A percentile compares a stretch with the other conserved stretches of the same genome.
phyloP scores from a whole-genome alignment of 1,284 basidiomycete genomes.

The Farysia itapuensis region DNA sequence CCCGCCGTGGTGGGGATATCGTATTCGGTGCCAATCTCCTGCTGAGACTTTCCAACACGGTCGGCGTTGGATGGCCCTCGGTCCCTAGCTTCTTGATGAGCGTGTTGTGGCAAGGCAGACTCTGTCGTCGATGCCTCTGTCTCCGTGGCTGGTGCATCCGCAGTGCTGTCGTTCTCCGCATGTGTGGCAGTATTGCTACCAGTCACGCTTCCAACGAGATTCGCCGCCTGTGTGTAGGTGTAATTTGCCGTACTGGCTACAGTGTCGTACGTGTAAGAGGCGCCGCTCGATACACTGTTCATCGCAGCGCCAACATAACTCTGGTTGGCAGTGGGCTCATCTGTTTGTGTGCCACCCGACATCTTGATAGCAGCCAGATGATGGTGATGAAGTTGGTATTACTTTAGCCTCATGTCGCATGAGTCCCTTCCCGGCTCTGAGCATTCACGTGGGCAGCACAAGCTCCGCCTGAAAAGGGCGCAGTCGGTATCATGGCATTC shows the following conservation, averaged over 20 bases:
- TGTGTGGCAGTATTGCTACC: not conserved
- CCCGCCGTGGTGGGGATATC: conserved; percentile 40
- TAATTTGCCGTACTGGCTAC: not conserved
- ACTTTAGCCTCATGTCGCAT: too few relatives aligned
- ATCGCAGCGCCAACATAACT: not conserved
- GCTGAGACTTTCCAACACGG: conserved; percentile 9
- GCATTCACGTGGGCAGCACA: too few relatives aligned
- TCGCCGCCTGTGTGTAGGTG: not conserved
- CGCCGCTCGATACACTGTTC: not conserved
- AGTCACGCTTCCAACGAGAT: not conserved
- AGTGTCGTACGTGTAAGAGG: not conserved
- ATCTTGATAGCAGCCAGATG: too few relatives aligned
- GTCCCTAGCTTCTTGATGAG: conserved; percentile 1
- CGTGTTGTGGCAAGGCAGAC: too few relatives aligned
- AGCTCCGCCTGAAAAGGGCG: too few relatives aligned
- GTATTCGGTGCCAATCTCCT: conserved; percentile 16
- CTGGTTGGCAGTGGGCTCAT: not conserved
- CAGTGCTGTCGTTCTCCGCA: too few relatives aligned
- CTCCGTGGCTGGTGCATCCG: too few relatives aligned
- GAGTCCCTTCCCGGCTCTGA: too few relatives aligned
- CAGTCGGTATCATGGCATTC: too few relatives aligned
- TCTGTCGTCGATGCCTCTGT: too few relatives aligned
- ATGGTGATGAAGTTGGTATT: too few relatives aligned
- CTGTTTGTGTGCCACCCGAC: too few relatives aligned
- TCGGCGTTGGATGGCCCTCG: conserved; percentile 6